Conservation (phyloP, 1,139 yeast species). For the Pichia sp. region DNA sequence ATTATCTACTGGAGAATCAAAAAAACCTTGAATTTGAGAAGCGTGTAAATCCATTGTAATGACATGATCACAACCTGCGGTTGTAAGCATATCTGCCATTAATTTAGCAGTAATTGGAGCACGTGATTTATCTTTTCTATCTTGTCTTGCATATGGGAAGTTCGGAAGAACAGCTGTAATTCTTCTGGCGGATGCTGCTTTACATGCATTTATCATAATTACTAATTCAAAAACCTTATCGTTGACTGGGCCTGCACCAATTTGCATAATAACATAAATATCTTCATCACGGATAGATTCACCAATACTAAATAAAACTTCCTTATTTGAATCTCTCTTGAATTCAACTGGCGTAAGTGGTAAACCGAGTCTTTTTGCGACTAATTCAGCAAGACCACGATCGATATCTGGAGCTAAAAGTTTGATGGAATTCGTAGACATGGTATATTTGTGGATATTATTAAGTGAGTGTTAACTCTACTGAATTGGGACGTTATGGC, state of each 20-base stretch:
- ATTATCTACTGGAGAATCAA: constrained; percentile 93
- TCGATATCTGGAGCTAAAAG: constrained; percentile 85
- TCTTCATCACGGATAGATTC: constrained; percentile 97
- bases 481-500: too few relatives aligned
- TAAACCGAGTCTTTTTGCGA: constrained; percentile 59
- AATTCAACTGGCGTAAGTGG: constrained; percentile 58
- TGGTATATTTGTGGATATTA: constrained; percentile 21
- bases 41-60: constrained; percentile 98
- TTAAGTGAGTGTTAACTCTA: too few relatives aligned
- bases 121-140: constrained; percentile 89
- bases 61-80: constrained; percentile 96
- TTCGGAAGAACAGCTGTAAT: constrained; percentile 94
- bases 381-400: constrained; percentile 80
- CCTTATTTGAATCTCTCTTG: constrained; percentile 72
- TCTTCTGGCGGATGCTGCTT: constrained; percentile 90
- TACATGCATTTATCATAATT: constrained; percentile 92
- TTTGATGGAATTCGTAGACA: constrained; percentile 83
- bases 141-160: constrained; percentile 97
- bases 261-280: constrained; percentile 79
- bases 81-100: constrained; percentile 89
- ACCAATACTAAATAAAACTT: constrained; percentile 86
- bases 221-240: constrained; percentile 82
- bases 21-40: constrained; percentile 95
- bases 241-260: constrained; percentile 88
- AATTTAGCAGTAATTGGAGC: constrained; percentile 97